A percentile compares a stretch with the other conserved stretches of the same genome.
Evolutionary conservation across 1,139 yeast genomes (phyloP).

Genomic region (Geotrichum fermentans): DNA sequence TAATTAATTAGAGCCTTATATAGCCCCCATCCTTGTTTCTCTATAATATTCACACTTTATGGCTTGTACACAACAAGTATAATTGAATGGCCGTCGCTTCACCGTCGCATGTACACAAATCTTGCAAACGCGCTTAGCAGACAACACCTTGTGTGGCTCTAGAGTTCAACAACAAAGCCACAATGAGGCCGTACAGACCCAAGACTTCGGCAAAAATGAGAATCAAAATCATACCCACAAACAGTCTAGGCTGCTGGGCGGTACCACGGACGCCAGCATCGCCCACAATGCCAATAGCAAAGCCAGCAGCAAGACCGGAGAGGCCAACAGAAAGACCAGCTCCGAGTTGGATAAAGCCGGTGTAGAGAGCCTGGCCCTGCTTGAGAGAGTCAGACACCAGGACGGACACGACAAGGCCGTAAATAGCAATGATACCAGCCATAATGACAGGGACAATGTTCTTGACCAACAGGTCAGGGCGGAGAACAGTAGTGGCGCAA

Average conservation of each 20-base stretch:
- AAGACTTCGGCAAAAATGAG: slow-evolving; percentile 97
- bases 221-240: slow-evolving; percentile 80
- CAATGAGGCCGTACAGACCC: slow-evolving; percentile 94
- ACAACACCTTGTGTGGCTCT: slow-evolving; percentile 89
- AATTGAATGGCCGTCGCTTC: too few species aligned
- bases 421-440: slow-evolving; percentile 96
- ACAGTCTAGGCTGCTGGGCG: slow-evolving; percentile 93
- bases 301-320: slow-evolving; percentile 95
- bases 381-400: slow-evolving; percentile 88
- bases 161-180: slow-evolving; percentile 85
- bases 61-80: too few species aligned
- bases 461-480: slow-evolving; percentile 66
- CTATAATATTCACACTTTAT: background rate
- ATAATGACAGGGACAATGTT: slow-evolving; percentile 75
- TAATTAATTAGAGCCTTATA: slow-evolving; percentile 3
- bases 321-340: slow-evolving; percentile 95
- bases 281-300: slow-evolving; percentile 97
- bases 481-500: slow-evolving; percentile 92
- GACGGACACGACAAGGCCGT: slow-evolving; percentile 94
- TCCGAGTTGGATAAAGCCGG: slow-evolving; percentile 95
- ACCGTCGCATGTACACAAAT: too few species aligned
- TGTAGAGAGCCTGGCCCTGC: slow-evolving; percentile 79
- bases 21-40: background rate
- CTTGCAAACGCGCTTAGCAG: too few species aligned
- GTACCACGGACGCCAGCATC: slow-evolving; percentile 97